Evolutionary conservation across 2,329 filamentous ascomycete genomes (phyloP).

Genomic region (Dichotomopilus funicola): DNA sequence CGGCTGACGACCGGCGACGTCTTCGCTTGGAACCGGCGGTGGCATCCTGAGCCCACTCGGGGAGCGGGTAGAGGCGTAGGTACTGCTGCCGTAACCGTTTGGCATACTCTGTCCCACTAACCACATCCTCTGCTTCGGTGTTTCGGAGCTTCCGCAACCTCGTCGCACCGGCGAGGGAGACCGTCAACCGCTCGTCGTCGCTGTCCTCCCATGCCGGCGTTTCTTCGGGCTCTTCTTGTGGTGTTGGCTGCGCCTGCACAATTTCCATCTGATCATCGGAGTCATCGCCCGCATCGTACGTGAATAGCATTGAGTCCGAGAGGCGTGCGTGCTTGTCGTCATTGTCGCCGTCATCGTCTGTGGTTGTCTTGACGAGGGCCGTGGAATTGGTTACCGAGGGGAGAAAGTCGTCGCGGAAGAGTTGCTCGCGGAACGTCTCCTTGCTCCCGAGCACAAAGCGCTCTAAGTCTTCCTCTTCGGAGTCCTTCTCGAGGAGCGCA

Average conservation of each 20-base stretch:
- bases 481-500: slow-evolving; percentile 52
- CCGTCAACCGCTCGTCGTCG: slow-evolving; percentile 79
- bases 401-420: slow-evolving; percentile 56
- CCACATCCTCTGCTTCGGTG: slow-evolving; percentile 75
- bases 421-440: slow-evolving; percentile 68
- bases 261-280: slow-evolving; percentile 22
- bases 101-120: slow-evolving; percentile 81
- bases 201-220: slow-evolving; percentile 83
- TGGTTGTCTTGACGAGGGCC: slow-evolving; percentile 13
- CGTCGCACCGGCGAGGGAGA: slow-evolving; percentile 72
- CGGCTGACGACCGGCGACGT: slow-evolving; percentile 44
- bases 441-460: slow-evolving; percentile 82
- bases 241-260: slow-evolving; percentile 13
- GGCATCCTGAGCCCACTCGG: slow-evolving; percentile 52
- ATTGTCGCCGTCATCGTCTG: slow-evolving; percentile 15
- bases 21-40: slow-evolving; percentile 39
- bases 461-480: slow-evolving; percentile 79
- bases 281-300: slow-evolving; percentile 57
- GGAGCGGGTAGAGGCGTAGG: slow-evolving; percentile 51
- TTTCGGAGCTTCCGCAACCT: slow-evolving; percentile 76
- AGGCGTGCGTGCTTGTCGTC: slow-evolving; percentile 32
- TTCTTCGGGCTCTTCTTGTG: slow-evolving; percentile 25
- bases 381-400: slow-evolving; percentile 36
- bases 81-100: slow-evolving; percentile 74
- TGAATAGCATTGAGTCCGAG: slow-evolving; percentile 78